A percentile compares a stretch with the other conserved stretches of the same genome.
phyloP scores from a whole-genome alignment of 2,329 filamentous ascomycete species.

The Herpotrichia juniperi region DNA sequence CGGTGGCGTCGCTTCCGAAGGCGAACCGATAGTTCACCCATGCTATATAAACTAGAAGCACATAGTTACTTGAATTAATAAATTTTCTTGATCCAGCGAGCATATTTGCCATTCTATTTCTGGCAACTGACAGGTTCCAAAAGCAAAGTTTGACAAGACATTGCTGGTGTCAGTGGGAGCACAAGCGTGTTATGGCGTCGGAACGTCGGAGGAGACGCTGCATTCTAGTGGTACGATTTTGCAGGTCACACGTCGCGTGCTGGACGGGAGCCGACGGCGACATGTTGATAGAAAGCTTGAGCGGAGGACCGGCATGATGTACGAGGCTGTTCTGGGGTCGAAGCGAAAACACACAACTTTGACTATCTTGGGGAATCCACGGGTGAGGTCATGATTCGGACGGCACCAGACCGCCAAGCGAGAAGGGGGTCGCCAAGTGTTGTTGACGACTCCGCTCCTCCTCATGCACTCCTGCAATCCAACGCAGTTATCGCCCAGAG shows the following conservation, averaged over 20 bases:
- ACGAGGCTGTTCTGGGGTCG: neutral
- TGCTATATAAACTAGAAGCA: neutral
- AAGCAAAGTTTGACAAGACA: too few species aligned
- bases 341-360: neutral
- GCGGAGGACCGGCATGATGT: neutral
- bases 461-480: neutral
- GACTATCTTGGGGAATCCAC: neutral
- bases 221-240: neutral
- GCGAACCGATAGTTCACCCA: neutral
- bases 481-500: neutral
- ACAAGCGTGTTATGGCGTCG: neutral
- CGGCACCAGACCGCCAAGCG: neutral
- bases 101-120: too few species aligned
- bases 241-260: conserved; percentile 8
- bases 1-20: neutral
- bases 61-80: too few species aligned
- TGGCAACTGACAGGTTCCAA: neutral
- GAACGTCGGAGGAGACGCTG: neutral
- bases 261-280: conserved; percentile 4
- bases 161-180: neutral
- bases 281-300: conserved; percentile 3
- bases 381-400: neutral
- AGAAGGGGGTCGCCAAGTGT: neutral
- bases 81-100: too few species aligned
- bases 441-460: neutral